Evolutionary conservation across 2,329 filamentous ascomycete species (phyloP).

Genomic region (Volutella citrinella): DNA sequence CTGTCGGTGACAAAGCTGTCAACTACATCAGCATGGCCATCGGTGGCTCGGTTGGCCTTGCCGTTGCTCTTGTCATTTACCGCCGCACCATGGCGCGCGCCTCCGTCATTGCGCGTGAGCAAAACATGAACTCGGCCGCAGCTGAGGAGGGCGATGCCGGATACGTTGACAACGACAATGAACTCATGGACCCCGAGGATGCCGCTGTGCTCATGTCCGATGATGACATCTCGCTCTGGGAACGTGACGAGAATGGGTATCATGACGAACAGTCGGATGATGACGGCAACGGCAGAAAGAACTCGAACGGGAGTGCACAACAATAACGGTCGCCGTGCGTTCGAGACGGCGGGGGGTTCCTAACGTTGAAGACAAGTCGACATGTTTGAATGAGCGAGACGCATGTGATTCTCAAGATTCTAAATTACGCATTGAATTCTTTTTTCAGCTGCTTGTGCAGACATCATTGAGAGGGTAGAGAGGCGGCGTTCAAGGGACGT

Average conservation of each 20-base stretch:
- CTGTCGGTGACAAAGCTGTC: constrained; percentile 69
- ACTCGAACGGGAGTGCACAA: no score
- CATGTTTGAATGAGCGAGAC: no score
- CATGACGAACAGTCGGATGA: constrained; percentile 32
- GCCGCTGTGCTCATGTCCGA: constrained; percentile 55
- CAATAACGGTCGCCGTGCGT: no score
- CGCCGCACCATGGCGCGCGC: constrained; percentile 63
- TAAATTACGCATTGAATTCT: no score
- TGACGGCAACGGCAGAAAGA: no score
- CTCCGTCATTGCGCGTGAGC: constrained; percentile 52
- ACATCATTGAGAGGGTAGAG: no score
- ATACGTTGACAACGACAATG: constrained; percentile 44
- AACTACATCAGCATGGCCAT: constrained; percentile 81
- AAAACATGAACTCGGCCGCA: constrained; percentile 25
- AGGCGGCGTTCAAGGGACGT: no score
- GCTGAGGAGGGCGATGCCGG: constrained; percentile 33
- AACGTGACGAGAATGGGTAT: constrained; percentile 35
- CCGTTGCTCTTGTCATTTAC: constrained; percentile 85
- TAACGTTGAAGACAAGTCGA: no score
- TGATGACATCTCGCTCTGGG: constrained; percentile 59
- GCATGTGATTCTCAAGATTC: no score
- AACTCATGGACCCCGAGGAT: constrained; percentile 44
- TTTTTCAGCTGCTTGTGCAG: no score
- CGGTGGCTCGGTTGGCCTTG: constrained; percentile 67
- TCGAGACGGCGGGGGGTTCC: no score